A percentile compares a stretch with the other conserved stretches of the same genome.
Conservation (phyloP, 2,329 filamentous ascomycete genomes). For the Epichloe hybrida region DNA sequence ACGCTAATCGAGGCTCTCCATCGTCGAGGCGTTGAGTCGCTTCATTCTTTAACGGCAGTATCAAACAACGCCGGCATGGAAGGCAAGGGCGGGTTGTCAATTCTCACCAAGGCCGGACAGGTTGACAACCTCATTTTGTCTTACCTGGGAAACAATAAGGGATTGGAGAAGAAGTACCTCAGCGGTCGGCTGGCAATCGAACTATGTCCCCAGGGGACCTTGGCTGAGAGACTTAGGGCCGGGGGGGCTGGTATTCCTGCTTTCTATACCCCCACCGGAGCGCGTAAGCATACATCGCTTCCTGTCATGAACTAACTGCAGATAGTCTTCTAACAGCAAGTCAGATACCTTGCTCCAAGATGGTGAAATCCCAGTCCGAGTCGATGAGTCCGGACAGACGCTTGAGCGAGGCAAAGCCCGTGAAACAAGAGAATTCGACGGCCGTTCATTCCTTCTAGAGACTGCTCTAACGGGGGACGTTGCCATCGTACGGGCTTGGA, state of each 20-base stretch:
- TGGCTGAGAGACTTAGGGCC: conserved; percentile 58
- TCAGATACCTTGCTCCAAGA: conserved; percentile 51
- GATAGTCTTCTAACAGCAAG: not conserved
- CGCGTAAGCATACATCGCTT: conserved; percentile 31
- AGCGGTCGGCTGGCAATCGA: conserved; percentile 63
- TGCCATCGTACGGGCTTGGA: conserved; percentile 64
- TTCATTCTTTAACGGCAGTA: conserved; percentile 59
- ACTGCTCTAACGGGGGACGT: conserved; percentile 60
- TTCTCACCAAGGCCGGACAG: conserved; percentile 55
- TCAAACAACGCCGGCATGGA: conserved; percentile 70
- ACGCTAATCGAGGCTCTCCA: conserved; percentile 59
- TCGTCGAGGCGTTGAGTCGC: conserved; percentile 40
- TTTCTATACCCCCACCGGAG: conserved; percentile 67
- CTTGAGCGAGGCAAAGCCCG: conserved; percentile 51
- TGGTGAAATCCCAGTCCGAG: conserved; percentile 52
- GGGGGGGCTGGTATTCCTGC: conserved; percentile 63
- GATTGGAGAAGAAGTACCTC: conserved; percentile 60
- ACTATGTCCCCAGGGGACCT: conserved; percentile 62
- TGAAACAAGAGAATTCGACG: conserved; percentile 61
- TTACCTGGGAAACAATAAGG: conserved; percentile 67
- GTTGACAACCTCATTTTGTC: conserved; percentile 60
- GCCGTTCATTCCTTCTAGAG: conserved; percentile 64
- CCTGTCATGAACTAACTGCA: not conserved
- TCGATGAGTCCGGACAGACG: conserved; percentile 45
- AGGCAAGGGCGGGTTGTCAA: conserved; percentile 53